Evolutionary conservation across 441 rosid species (phyloP).

Genomic region (Pelargonium cotyledonis): DNA sequence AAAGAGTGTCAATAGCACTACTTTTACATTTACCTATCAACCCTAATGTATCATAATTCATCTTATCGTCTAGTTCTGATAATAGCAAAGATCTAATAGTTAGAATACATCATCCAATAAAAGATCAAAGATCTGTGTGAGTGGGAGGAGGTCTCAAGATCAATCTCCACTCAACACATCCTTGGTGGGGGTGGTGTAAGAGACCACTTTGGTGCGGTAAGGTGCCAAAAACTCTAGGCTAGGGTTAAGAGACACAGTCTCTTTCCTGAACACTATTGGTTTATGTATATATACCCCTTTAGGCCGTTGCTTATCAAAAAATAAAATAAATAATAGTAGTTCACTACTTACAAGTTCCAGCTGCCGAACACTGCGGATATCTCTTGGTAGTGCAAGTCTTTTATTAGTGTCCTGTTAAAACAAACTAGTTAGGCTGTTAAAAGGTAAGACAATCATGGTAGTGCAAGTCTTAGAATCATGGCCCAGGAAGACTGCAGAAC

Average conservation of each 20-base stretch:
- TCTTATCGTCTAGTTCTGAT: neutral
- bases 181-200: too few species aligned
- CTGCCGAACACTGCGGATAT: constrained; percentile 74
- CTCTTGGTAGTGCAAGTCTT: constrained; percentile 70
- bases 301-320: too few species aligned
- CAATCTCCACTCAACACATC: too few species aligned
- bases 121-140: neutral
- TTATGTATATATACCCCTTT: too few species aligned
- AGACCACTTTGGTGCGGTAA: too few species aligned
- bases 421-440: constrained; percentile 17
- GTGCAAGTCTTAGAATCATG: neutral
- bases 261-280: too few species aligned
- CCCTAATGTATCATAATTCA: neutral
- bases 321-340: constrained; percentile 10
- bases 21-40: neutral
- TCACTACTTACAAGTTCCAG: constrained; percentile 73
- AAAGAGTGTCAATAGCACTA: neutral
- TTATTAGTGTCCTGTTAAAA: constrained; percentile 67
- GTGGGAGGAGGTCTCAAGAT: too few species aligned
- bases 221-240: too few species aligned
- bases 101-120: neutral
- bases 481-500: neutral
- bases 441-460: constrained; percentile 23
- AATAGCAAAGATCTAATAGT: neutral
- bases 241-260: too few species aligned